Evolutionary conservation across 2,329 filamentous ascomycete species (phyloP), one percentile per base, ranked within the genome.

Genomic region (Arthrobotrys musiformis): DNA sequence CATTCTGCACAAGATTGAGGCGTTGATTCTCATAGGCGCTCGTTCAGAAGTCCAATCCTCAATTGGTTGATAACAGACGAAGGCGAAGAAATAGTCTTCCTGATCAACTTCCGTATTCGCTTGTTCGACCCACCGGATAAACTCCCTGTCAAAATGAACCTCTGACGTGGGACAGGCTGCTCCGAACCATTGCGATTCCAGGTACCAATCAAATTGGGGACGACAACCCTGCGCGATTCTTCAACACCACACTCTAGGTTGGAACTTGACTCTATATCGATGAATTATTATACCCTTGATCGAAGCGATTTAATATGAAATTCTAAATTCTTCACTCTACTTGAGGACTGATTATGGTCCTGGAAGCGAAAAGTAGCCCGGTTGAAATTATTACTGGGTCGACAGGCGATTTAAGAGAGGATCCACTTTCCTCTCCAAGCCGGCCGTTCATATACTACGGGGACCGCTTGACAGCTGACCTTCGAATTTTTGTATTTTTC

Each of bases 111-210:
- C 72, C 56, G 37, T 56, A 66, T 77, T 70, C 60, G 72, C 48
- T 70, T 70, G 40, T 48, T 66, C 17, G 17, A 58, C 26, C 35
- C 58, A 66, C 72, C 64, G 72, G 66, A 70, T 70, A 77, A 70
- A 77, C 73, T 70, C 61, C 73, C 60, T 61, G 66, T 60, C 54
- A 48, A 61, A 33, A 40, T 70, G 73, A 66, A 70, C 48, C 60
- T 70, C 40, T 54, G 66, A 66, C 42, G 42, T 69, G 60, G 73
- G 61, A 70, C 22, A 42, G 24, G 48, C 44, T 42, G 56, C 46
- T 50, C 56, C 44, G 56, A 61, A 48, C 72, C 50, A 70, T 70
- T 69, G 73, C 60, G 28, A 54, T 66, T 62, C 64, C 60, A 33
- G 66, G 54, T 70, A 66, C 19, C 30, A 61, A 37, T 40, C 46